These are phyloP conservation scores for Circinella umbellata DNA, from an alignment of 371 early-diverging fungal genomes.

Conservation along the genomic window DNA sequence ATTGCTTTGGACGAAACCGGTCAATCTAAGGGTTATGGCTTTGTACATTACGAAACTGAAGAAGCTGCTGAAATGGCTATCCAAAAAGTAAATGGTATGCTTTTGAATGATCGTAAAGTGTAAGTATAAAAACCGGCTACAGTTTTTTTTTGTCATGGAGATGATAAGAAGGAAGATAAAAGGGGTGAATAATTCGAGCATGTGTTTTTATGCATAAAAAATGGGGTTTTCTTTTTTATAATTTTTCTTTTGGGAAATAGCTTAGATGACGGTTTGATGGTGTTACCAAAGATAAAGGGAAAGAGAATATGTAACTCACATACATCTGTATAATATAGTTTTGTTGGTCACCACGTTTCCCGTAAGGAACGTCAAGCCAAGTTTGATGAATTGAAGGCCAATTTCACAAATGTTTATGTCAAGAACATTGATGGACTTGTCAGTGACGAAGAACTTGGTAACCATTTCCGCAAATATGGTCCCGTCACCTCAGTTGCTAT, in stretches of 20 bases:
- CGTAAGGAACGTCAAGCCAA: slow-evolving; percentile 83
- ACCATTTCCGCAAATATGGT: slow-evolving; percentile 80
- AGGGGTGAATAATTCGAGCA: too few relatives aligned
- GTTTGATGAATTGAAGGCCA: slow-evolving; percentile 74
- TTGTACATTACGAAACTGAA: slow-evolving; percentile 91
- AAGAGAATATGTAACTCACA: background rate
- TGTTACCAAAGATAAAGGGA: background rate
- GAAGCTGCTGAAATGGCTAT: slow-evolving; percentile 91
- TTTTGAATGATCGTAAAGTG: slow-evolving; percentile 89
- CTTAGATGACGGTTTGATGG: too few relatives aligned
- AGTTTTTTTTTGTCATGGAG: background rate
- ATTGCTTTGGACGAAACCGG: slow-evolving; percentile 84
- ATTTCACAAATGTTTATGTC: slow-evolving; percentile 93
- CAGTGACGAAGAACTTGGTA: slow-evolving; percentile 71
- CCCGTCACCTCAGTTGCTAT: slow-evolving; percentile 73
- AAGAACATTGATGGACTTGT: slow-evolving; percentile 86
- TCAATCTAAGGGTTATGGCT: slow-evolving; percentile 91
- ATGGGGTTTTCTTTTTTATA: too few relatives aligned
- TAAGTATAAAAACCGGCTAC: slow-evolving; percentile 16
- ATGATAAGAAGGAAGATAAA: too few relatives aligned
- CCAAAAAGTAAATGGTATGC: slow-evolving; percentile 90
- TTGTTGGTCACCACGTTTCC: slow-evolving; percentile 82
- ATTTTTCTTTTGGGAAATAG: too few relatives aligned
- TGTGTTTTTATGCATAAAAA: too few relatives aligned
- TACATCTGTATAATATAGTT: slow-evolving; percentile 37